Percentiles rank a stretch among this genome's conserved stretches.
Evolutionary conservation across 176 grass and related monocot species (phyloP).

Genomic region (Oryza glumipatula): DNA sequence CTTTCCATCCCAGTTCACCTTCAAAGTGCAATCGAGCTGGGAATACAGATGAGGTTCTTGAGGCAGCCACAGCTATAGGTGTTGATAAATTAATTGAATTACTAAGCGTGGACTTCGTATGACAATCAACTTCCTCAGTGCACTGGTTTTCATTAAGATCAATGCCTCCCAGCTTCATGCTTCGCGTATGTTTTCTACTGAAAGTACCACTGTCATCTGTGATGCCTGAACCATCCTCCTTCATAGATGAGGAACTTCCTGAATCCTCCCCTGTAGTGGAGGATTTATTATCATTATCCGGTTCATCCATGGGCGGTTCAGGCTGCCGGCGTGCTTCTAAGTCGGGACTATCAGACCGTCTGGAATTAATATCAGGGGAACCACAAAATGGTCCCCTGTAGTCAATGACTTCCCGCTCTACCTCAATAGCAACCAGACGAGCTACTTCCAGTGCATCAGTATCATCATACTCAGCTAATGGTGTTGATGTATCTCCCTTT

Average conservation of each 20-base stretch:
- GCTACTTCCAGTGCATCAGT: constrained; percentile 80
- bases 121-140: constrained; percentile 46
- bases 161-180: constrained; percentile 39
- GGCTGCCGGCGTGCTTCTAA: constrained; percentile 42
- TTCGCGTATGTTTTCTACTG: constrained; percentile 43
- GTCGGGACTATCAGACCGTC: constrained; percentile 44
- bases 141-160: constrained; percentile 69
- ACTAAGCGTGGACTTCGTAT: constrained; percentile 40
- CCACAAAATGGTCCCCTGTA: constrained; percentile 73
- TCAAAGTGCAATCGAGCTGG: constrained; percentile 62
- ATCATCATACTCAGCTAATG: constrained; percentile 52
- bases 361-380: constrained; percentile 70
- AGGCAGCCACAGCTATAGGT: constrained; percentile 69
- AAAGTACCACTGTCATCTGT: constrained; percentile 58
- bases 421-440: constrained; percentile 66
- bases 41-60: constrained; percentile 59
- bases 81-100: constrained; percentile 57
- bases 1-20: constrained; percentile 75
- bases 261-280: constrained; percentile 46
- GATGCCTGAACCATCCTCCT: constrained; percentile 66
- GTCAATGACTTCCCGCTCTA: constrained; percentile 73
- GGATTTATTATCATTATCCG: constrained; percentile 48
- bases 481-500: constrained; percentile 49
- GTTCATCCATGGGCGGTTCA: constrained; percentile 26
- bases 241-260: constrained; percentile 57